These are phyloP conservation scores for Rosa hybrid DNA, from an alignment of 331 rosid species.

Conservation along the genomic window DNA sequence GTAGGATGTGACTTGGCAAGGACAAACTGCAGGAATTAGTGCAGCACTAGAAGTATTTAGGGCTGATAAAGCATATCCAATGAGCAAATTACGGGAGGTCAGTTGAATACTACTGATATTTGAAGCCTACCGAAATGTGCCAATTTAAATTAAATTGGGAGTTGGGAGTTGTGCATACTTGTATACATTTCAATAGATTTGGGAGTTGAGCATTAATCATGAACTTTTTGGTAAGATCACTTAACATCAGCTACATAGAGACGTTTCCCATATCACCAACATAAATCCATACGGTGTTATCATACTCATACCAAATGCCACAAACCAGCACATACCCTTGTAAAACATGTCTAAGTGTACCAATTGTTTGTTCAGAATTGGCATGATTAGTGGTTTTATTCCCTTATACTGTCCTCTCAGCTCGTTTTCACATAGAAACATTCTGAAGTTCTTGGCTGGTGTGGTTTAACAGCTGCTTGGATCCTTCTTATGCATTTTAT, in stretches of 20 bases:
- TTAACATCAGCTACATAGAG: background rate
- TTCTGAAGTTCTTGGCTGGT: background rate
- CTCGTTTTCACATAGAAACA: background rate
- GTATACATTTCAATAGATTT: background rate
- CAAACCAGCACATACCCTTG: background rate
- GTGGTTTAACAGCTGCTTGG: slow-evolving; percentile 3
- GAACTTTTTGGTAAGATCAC: background rate
- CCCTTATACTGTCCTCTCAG: background rate
- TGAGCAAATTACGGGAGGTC: slow-evolving; percentile 71
- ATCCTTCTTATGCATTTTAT: background rate
- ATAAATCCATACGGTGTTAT: background rate
- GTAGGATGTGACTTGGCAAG: slow-evolving; percentile 95
- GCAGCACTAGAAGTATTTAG: slow-evolving; percentile 71
- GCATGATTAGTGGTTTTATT: background rate
- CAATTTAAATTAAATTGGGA: background rate
- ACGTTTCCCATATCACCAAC: background rate
- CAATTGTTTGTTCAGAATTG: background rate
- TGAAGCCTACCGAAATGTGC: background rate
- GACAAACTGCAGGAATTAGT: slow-evolving; percentile 73
- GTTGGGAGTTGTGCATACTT: too few relatives aligned
- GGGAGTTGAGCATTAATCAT: background rate
- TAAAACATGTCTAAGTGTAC: background rate
- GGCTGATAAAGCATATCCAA: slow-evolving; percentile 82
- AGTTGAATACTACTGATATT: slow-evolving; percentile 17
- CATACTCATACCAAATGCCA: background rate